Evolutionary conservation across 176 grass and related monocot genomes (phyloP).

Genomic region (Oryza australiensis): DNA sequence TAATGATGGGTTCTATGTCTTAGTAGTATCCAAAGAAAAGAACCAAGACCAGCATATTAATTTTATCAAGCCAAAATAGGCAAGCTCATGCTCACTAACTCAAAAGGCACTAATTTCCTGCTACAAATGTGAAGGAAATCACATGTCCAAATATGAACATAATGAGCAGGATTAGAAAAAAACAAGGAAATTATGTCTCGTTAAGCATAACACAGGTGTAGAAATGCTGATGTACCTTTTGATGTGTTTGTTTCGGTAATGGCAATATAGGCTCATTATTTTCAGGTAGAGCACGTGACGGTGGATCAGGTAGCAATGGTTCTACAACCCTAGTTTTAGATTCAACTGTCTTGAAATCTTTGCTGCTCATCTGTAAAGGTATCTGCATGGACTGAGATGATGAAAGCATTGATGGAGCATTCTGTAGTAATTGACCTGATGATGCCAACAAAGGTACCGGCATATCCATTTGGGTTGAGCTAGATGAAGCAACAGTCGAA

Average conservation of each 20-base stretch:
- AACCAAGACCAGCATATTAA: background rate
- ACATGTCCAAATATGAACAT: background rate
- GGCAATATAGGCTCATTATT: conserved; percentile 76
- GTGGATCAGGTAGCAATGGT: conserved; percentile 63
- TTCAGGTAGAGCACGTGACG: conserved; percentile 43
- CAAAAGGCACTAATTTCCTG: background rate
- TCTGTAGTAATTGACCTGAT: conserved; percentile 62
- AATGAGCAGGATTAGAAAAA: background rate
- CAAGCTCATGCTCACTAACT: background rate
- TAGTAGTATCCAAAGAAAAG: background rate
- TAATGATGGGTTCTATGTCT: background rate
- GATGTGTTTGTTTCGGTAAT: conserved; percentile 58
- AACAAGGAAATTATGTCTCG: background rate
- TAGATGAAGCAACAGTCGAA: conserved; percentile 41
- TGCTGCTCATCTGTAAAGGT: conserved; percentile 47
- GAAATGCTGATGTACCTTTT: conserved; percentile 45
- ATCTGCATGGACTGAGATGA: conserved; percentile 58
- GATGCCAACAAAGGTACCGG: conserved; percentile 48
- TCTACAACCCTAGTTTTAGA: conserved; percentile 43
- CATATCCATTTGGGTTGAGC: conserved; percentile 47
- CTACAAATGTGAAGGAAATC: background rate
- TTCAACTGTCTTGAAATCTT: conserved; percentile 41
- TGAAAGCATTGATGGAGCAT: conserved; percentile 45
- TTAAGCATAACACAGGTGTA: background rate
- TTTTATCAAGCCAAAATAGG: conserved; percentile 18